Conservation (phyloP, 108 stramenopile genomes). For the Skeletonema grethae region DNA sequence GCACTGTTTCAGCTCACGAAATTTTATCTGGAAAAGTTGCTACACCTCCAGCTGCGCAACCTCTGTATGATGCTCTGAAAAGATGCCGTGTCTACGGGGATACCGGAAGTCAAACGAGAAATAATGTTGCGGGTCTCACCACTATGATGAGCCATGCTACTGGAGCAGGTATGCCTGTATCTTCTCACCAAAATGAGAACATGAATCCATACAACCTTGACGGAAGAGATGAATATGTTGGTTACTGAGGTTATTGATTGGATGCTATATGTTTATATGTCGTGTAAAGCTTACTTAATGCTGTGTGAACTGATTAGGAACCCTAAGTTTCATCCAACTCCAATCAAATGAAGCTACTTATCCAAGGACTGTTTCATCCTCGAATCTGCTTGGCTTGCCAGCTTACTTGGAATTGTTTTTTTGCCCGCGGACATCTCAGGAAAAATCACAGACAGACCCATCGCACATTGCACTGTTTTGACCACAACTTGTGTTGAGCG, state of each 20-base stretch:
- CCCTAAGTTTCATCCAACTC: too few relatives aligned
- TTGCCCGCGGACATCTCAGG: too few relatives aligned
- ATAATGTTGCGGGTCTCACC: neutral
- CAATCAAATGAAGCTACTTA: too few relatives aligned
- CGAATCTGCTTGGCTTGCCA: too few relatives aligned
- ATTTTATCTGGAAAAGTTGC: slow-evolving; percentile 73
- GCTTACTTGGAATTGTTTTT: too few relatives aligned
- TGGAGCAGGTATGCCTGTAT: slow-evolving; percentile 33
- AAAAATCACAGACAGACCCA: neutral
- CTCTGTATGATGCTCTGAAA: slow-evolving; percentile 85
- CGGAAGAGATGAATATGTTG: slow-evolving; percentile 16
- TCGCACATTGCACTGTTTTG: neutral
- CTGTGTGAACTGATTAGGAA: neutral
- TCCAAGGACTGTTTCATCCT: too few relatives aligned
- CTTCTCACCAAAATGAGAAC: slow-evolving; percentile 10
- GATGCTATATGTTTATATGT: neutral
- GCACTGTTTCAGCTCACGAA: slow-evolving; percentile 59
- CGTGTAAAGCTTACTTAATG: neutral
- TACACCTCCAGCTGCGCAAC: slow-evolving; percentile 85
- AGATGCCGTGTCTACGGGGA: slow-evolving; percentile 81
- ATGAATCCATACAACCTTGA: slow-evolving; percentile 38
- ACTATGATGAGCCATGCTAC: slow-evolving; percentile 44
- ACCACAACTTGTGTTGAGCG: neutral
- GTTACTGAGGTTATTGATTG: neutral
- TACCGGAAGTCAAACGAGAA: neutral